Conservation (phyloP, 176 grass and related monocot genomes). For the Raddia distichophylla region DNA sequence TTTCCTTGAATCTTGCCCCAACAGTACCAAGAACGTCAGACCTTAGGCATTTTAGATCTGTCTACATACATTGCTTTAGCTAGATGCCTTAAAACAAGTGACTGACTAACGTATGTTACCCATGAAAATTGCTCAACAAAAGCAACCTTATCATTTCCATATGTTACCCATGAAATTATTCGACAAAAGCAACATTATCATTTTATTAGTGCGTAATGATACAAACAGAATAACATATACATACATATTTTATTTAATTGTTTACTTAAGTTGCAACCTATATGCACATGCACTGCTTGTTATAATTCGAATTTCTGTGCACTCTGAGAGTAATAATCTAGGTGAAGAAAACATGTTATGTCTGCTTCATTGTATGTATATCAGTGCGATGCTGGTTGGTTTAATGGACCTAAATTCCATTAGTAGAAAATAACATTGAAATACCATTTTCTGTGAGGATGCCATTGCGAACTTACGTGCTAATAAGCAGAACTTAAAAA, state of each 20-base stretch:
- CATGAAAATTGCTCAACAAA: too few relatives aligned
- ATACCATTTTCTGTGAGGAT: not conserved
- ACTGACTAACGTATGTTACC: too few relatives aligned
- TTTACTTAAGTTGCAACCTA: not conserved
- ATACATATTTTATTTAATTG: not conserved
- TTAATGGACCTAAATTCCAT: not conserved
- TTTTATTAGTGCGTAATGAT: not conserved
- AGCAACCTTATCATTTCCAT: too few relatives aligned
- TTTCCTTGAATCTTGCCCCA: too few relatives aligned
- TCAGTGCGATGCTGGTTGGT: not conserved
- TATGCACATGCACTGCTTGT: not conserved
- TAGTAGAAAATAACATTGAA: not conserved
- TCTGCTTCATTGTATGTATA: constrained; percentile 1
- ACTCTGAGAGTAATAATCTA: not conserved
- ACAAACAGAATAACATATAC: not conserved
- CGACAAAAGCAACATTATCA: not conserved
- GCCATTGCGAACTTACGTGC: not conserved
- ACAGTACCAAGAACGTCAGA: too few relatives aligned
- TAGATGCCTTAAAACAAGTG: not conserved
- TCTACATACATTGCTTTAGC: not conserved
- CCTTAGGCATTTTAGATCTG: too few relatives aligned
- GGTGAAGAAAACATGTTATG: not conserved
- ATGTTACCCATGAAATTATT: not conserved
- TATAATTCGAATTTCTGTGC: not conserved
- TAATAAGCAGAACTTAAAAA: not conserved